phyloP scores from a whole-genome alignment of 73 alveolate species.

The Symbiodinium pilosum region DNA sequence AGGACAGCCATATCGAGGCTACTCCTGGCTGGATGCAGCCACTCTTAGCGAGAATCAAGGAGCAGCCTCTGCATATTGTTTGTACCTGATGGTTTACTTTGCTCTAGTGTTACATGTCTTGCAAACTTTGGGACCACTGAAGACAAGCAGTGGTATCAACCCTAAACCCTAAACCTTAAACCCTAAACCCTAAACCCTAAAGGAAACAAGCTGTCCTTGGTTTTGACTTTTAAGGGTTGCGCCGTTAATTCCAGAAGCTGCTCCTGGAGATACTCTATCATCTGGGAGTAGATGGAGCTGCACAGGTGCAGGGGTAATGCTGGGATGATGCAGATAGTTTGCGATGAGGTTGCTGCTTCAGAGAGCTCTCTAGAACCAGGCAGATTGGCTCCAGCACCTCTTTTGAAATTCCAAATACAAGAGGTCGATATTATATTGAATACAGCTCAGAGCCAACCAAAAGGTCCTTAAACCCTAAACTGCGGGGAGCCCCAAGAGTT shows the following conservation, averaged over 20 bases:
- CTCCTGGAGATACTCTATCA: neutral
- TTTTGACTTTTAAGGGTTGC: neutral
- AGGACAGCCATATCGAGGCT: conserved; percentile 61
- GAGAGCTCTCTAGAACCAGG: too few species aligned
- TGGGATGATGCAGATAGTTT: too few species aligned
- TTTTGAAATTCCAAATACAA: too few species aligned
- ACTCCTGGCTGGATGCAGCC: conserved; percentile 45
- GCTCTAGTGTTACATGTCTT: neutral
- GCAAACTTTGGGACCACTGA: neutral
- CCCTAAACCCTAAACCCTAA: neutral
- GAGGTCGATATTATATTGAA: too few species aligned
- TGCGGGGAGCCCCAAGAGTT: too few species aligned
- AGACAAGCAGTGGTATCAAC: neutral
- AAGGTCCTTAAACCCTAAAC: too few species aligned
- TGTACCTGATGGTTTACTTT: neutral
- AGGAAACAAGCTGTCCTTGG: too few species aligned
- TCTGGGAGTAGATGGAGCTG: too few species aligned
- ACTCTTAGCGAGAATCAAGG: conserved; percentile 16
- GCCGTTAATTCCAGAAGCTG: neutral
- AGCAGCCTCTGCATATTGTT: neutral
- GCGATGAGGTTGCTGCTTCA: too few species aligned
- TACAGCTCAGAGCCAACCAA: too few species aligned
- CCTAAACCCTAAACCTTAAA: neutral
- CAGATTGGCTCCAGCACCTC: too few species aligned
- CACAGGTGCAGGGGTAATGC: too few species aligned